Base-by-base conservation (phyloP, 805 yeast genomes). In the Vanderwaltozyma polyspora region DNA sequence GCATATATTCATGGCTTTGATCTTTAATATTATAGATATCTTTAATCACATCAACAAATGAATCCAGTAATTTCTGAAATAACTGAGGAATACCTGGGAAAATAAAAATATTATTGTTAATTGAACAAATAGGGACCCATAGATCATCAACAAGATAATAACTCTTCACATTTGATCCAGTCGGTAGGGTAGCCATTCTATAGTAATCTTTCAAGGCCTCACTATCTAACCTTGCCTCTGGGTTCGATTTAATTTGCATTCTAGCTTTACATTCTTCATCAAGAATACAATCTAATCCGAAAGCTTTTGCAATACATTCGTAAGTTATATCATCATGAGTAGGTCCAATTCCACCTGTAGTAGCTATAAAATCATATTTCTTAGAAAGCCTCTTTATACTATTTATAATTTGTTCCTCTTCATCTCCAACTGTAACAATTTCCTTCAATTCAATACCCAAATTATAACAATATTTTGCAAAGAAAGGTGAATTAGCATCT, bases 281-380 rank as follows among this genome's bases (percentile, higher is more conserved):
- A 13, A 77, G 51, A 29, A 52, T 55, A 38, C 75, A 55, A 0
- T 68, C 67, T 6, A 80, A 49, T 2, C 56, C 56, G 42, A 66
- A 84, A 6, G 81, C 79, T 43, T 67, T 68, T 1, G 89, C 83
- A n/a, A 85, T 54, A 1, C 82, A 66, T 34, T 72, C 74, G 54
- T 85, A 85, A 1, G 94, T 84, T 40, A 85, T 79, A 52, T 85
- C 95, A 51, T 85, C 95, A 46, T 84, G 94, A 0, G 95, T 85
- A 4, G 94, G 82, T 0, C 95, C 95, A 38, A 85, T 82, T 0
- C 74, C 68, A 5, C 70, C 70, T 3, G 64, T 68, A 1, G 93
- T 82, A 16, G 81, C 70, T 6, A 81, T 67, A 29, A 82, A 67
- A 48, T 80, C 85, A 44, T 74, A 76, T 29, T 64, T 59, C n/a